Evolutionary conservation across 441 rosid species (phyloP).

Genomic region (Sinapis alba): DNA sequence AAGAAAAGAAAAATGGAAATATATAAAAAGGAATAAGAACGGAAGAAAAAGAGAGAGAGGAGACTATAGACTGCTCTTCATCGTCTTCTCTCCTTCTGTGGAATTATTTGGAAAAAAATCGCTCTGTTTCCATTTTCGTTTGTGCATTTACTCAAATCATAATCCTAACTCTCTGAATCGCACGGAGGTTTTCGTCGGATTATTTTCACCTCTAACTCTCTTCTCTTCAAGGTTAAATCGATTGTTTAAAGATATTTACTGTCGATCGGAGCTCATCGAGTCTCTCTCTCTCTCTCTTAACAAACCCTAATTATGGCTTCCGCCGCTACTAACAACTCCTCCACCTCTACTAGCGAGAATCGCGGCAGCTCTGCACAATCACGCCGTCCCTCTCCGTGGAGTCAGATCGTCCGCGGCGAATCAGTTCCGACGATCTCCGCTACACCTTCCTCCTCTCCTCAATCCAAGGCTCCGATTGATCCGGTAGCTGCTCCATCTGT

Average conservation of each 20-base stretch:
- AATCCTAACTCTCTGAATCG: constrained; percentile 33
- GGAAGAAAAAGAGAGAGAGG: constrained; percentile 27
- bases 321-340: constrained; percentile 33
- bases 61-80: constrained; percentile 41
- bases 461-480: constrained; percentile 34
- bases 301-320: constrained; percentile 46
- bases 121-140: background rate
- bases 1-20: background rate
- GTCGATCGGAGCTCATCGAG: constrained; percentile 26
- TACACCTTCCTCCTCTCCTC: background rate
- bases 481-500: constrained; percentile 30
- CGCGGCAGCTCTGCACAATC: constrained; percentile 40
- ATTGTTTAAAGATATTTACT: constrained; percentile 27
- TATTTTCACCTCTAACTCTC: background rate
- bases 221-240: background rate
- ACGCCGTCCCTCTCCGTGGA: constrained; percentile 49
- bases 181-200: background rate
- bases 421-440: constrained; percentile 38
- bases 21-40: constrained; percentile 9
- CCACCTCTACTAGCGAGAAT: constrained; percentile 34
- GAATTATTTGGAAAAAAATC: background rate
- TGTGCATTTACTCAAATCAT: constrained; percentile 40
- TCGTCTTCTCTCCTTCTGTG: constrained; percentile 42
- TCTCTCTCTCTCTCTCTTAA: background rate
- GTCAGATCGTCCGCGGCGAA: constrained; percentile 39